Percentiles rank a stretch among this genome's conserved stretches.
phyloP scores from a whole-genome alignment of 164 flowering plant genomes.

The Kingdonia uniflora region DNA sequence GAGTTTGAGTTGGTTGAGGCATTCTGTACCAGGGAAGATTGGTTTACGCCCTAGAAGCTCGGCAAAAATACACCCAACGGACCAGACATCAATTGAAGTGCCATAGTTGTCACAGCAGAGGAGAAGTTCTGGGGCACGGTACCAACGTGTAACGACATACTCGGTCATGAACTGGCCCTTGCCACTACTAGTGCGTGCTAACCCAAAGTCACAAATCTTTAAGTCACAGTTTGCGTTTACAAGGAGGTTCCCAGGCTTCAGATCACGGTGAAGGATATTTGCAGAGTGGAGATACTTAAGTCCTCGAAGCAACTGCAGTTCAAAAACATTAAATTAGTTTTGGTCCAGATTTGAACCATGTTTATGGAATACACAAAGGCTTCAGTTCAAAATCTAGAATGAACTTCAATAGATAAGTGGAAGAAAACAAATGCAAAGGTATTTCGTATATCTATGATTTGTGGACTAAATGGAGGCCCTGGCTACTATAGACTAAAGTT shows the following conservation, averaged over 20 bases:
- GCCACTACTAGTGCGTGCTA: constrained; percentile 73
- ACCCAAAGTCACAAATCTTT: constrained; percentile 89
- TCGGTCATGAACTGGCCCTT: constrained; percentile 93
- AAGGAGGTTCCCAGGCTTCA: constrained; percentile 91
- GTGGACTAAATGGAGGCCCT: too few species aligned
- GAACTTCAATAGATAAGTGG: too few species aligned
- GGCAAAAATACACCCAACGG: constrained; percentile 93
- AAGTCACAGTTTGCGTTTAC: constrained; percentile 89
- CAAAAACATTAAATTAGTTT: too few species aligned
- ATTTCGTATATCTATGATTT: too few species aligned
- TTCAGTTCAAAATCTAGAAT: too few species aligned
- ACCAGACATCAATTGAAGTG: constrained; percentile 94
- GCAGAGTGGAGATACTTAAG: constrained; percentile 91
- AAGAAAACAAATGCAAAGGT: too few species aligned
- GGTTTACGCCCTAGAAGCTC: constrained; percentile 90
- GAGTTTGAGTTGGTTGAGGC: constrained; percentile 81
- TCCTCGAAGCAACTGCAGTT: constrained; percentile 70
- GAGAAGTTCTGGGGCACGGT: constrained; percentile 90
- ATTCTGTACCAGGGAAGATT: constrained; percentile 82
- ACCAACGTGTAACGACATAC: constrained; percentile 97
- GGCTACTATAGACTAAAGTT: too few species aligned
- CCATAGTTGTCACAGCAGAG: constrained; percentile 92
- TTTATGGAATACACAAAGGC: too few species aligned
- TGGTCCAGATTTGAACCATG: too few species aligned
- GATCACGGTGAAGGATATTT: constrained; percentile 86